Conservation (phyloP, 2,329 filamentous ascomycete genomes). For the Claviceps sp. region DNA sequence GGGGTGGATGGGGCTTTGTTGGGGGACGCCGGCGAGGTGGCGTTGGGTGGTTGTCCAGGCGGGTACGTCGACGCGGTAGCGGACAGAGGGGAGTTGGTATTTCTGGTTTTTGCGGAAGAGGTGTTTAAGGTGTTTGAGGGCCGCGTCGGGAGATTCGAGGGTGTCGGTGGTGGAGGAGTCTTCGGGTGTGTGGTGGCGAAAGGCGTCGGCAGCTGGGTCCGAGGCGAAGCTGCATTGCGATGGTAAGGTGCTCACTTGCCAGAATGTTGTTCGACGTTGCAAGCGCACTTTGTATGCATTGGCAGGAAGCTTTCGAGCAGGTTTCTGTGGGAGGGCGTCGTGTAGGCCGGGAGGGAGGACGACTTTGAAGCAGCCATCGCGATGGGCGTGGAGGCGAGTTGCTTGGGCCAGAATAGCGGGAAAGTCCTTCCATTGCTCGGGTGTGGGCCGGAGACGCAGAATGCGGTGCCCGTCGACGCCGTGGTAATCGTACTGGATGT, state of each 20-base stretch:
- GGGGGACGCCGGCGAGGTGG: constrained; percentile 21
- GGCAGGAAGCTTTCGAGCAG: constrained; percentile 16
- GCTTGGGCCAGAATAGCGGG: constrained; percentile 22
- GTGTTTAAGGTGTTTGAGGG: constrained; percentile 19
- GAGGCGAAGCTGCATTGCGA: constrained; percentile 19
- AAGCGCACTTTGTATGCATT: constrained; percentile 24
- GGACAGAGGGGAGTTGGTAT: constrained; percentile 23
- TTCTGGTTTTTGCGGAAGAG: constrained; percentile 23
- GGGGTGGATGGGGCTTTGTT: constrained; percentile 23
- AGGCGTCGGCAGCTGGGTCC: constrained; percentile 11
- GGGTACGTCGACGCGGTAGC: constrained; percentile 25
- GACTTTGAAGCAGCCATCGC: constrained; percentile 26
- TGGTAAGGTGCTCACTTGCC: constrained; percentile 22
- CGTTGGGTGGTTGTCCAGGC: constrained; percentile 24
- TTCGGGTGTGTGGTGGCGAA: neutral
- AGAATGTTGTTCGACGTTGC: constrained; percentile 22
- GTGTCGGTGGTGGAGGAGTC: constrained; percentile 11
- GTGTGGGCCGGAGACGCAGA: constrained; percentile 21
- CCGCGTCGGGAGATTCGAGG: constrained; percentile 11
- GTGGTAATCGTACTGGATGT: constrained; percentile 19
- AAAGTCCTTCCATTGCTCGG: constrained; percentile 23
- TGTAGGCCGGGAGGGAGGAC: constrained; percentile 18
- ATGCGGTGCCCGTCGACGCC: constrained; percentile 16
- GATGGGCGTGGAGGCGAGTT: constrained; percentile 15
- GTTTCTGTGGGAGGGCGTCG: constrained; percentile 19